Base-by-base conservation (phyloP, 345 rosid genomes). In the Arabis hirsuta region DNA sequence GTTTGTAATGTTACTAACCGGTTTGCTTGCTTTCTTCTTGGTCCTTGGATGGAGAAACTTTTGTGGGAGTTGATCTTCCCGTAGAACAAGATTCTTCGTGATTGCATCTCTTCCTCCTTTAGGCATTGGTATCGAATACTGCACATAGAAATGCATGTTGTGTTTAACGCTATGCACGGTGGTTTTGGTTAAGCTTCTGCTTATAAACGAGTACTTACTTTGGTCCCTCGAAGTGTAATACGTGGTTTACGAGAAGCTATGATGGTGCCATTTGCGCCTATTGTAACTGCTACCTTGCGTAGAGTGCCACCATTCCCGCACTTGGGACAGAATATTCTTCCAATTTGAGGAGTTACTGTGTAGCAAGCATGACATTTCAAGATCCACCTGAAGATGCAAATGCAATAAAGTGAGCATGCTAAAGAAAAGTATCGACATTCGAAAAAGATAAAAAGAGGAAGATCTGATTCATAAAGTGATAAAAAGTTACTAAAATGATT, bases 221-320 rank as follows among this genome's bases (percentile, higher is more conserved):
- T 83, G 76, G 98, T 90, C 44, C 99, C 99, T 63, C 92, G 88
- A 62, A 95, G 79, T 0, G 79, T 71, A 48, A 88, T 81, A 7
- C 92, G 87, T 3, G 92, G 96, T 46, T 87, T 84, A 64, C 78
- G 89, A 8, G 87, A 86, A 39, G 88, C 84, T 76, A 91, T 48
- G 27, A 82, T 71, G 31, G 85, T 76, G 44, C 98, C 97, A 80
- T 91, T 90, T 78, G 86, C 94, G 58, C 86, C 87, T 65, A 91
- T 89, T 7, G 94, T 91, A 27, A 90, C 90, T 4, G 92, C 96
- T 44, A 90, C 98, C 71, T 82, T 95, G 2, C 90, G 84, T 73
- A 91, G 71, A 46, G 99, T 95, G 57, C 98, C 98, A 34, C 98
- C 98, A 74, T 91, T 95, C 60, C 99, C 99, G 65, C 98, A 91